Conservation (phyloP, 2,329 filamentous ascomycete species). For the Acrocalymma vagum region DNA sequence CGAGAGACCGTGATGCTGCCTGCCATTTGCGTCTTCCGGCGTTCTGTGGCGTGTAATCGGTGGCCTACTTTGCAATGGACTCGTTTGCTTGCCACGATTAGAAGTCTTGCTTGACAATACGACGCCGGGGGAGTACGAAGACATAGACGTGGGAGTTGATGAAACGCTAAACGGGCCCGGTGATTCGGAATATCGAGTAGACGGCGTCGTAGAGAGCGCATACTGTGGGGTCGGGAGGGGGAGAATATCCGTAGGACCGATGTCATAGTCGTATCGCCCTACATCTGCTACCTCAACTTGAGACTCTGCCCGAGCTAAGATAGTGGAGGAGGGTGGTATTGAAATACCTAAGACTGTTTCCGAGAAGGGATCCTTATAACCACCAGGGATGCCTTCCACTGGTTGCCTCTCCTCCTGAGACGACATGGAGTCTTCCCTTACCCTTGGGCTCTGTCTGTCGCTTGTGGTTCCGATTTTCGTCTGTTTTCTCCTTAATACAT, state of each 20-base stretch:
- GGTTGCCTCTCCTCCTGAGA: conserved; percentile 41
- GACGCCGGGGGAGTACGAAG: conserved; percentile 75
- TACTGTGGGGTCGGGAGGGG: conserved; percentile 74
- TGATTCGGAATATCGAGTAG: conserved; percentile 78
- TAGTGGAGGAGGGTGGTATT: conserved; percentile 45
- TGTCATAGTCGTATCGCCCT: conserved; percentile 50
- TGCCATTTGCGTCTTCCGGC: conserved; percentile 57
- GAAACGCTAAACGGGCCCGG: conserved; percentile 77
- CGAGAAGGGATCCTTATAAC: conserved; percentile 50
- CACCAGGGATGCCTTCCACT: conserved; percentile 37
- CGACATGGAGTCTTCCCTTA: conserved; percentile 42
- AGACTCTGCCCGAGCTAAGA: conserved; percentile 33
- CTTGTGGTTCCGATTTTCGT: conserved; percentile 49
- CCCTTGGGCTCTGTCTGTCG: conserved; percentile 38
- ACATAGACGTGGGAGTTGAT: conserved; percentile 80
- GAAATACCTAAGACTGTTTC: conserved; percentile 55
- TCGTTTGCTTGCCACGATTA: conserved; percentile 62
- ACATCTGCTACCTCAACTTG: conserved; percentile 34
- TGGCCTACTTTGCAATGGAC: conserved; percentile 65
- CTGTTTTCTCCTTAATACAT: conserved; percentile 54
- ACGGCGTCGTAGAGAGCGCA: conserved; percentile 74
- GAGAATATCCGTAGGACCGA: conserved; percentile 69
- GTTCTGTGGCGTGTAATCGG: conserved; percentile 68
- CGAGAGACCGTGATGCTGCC: conserved; percentile 67
- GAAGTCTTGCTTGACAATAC: conserved; percentile 54